phyloP scores from a whole-genome alignment of 129 eudicot species.

The Chrysanthemum lavandulifolium region DNA sequence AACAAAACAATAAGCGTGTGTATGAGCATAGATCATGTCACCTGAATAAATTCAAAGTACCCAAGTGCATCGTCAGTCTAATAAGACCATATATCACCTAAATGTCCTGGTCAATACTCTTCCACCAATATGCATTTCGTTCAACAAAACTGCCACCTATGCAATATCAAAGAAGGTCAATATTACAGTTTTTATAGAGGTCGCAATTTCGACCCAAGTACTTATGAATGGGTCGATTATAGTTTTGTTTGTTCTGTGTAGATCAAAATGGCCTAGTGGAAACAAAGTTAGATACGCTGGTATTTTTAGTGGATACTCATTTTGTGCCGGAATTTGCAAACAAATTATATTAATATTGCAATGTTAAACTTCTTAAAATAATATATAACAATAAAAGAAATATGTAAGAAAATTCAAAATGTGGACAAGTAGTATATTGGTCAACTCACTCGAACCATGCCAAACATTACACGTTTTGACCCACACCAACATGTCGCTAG shows the following conservation, averaged over 20 bases:
- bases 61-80: too few relatives aligned
- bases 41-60: too few relatives aligned
- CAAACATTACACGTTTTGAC: not conserved
- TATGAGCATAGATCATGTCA: too few relatives aligned
- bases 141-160: too few relatives aligned
- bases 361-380: not conserved
- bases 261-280: not conserved
- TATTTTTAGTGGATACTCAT: not conserved
- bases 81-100: too few relatives aligned
- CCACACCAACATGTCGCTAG: not conserved
- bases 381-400: not conserved
- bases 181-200: slow-evolving; percentile 1
- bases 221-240: not conserved
- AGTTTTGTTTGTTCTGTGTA: not conserved
- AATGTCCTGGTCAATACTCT: too few relatives aligned
- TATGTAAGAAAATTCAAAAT: not conserved
- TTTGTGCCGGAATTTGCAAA: not conserved
- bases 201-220: not conserved
- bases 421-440: not conserved
- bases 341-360: not conserved
- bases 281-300: not conserved
- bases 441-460: not conserved
- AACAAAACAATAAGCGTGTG: too few relatives aligned
- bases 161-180: too few relatives aligned
- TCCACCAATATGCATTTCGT: too few relatives aligned